These are phyloP conservation scores for Smallanthus sonchifolius DNA, from an alignment of 129 eudicot genomes.

Conservation along the genomic window DNA sequence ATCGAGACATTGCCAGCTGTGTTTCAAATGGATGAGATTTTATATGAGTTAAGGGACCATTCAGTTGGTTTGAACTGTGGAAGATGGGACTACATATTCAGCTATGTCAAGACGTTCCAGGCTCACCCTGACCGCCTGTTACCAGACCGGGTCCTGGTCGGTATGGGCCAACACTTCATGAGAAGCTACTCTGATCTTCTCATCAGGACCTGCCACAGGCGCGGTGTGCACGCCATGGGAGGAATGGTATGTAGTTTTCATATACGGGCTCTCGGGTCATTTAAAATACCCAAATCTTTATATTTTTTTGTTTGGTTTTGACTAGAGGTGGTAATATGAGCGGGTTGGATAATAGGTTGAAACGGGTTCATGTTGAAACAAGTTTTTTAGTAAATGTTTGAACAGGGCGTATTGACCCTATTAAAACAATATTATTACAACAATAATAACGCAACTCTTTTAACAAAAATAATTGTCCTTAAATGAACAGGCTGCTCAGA, in stretches of 20 bases:
- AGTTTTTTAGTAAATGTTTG: no score
- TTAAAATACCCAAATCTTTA: no score
- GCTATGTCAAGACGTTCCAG: conserved; percentile 92
- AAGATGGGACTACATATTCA: conserved; percentile 95
- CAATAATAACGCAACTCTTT: no score
- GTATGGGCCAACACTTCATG: conserved; percentile 96
- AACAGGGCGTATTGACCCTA: no score
- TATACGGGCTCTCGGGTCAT: not conserved
- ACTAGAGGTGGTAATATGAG: no score
- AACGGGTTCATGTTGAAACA: no score
- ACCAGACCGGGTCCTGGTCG: conserved; percentile 79
- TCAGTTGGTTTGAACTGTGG: conserved; percentile 93
- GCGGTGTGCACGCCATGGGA: conserved; percentile 98
- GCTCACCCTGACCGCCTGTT: conserved; percentile 83
- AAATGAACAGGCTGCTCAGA: conserved; percentile 78
- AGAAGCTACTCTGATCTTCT: conserved; percentile 89
- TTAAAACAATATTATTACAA: not conserved
- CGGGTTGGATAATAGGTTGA: no score
- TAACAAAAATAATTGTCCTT: no score
- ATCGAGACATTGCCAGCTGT: conserved; percentile 97
- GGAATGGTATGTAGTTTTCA: conserved; percentile 60
- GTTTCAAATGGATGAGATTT: conserved; percentile 90
- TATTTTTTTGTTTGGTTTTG: no score
- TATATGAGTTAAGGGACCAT: conserved; percentile 77
- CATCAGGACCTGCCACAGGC: conserved; percentile 82